Evolutionary conservation across 192 early-diverging fungal genomes (phyloP).

Genomic region (Backusella psychrophila): DNA sequence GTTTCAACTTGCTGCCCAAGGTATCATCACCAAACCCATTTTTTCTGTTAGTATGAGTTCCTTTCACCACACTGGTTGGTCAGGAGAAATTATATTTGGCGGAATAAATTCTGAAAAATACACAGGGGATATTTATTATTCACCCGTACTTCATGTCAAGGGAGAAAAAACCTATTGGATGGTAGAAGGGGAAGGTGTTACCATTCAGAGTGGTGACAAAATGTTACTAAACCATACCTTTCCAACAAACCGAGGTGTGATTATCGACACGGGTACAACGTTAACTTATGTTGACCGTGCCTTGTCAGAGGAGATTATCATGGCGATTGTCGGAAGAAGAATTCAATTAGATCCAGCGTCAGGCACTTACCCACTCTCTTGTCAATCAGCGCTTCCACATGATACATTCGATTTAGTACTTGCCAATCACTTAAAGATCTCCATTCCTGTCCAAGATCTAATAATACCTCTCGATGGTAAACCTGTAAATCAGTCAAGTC

Average conservation of each 20-base stretch:
- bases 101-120: conserved; percentile 39
- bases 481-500: not conserved
- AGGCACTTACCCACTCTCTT: conserved; percentile 3
- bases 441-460: conserved; percentile 8
- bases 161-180: conserved; percentile 24
- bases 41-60: conserved; percentile 22
- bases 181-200: conserved; percentile 17
- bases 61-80: not conserved
- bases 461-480: conserved; percentile 16
- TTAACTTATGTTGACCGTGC: conserved; percentile 18
- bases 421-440: not conserved
- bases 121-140: conserved; percentile 43
- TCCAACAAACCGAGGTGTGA: not conserved
- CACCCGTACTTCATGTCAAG: conserved; percentile 7
- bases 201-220: not conserved
- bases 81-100: conserved; percentile 42
- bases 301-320: conserved; percentile 11
- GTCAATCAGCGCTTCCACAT: not conserved
- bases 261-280: conserved; percentile 32
- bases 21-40: conserved; percentile 7
- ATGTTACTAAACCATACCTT: not conserved
- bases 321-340: not conserved
- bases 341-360: not conserved
- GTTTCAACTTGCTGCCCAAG: conserved; percentile 10
- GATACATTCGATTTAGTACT: not conserved